These are phyloP conservation scores for Claviceps sorghi DNA, from an alignment of 2,329 filamentous ascomycete genomes.

Conservation along the genomic window DNA sequence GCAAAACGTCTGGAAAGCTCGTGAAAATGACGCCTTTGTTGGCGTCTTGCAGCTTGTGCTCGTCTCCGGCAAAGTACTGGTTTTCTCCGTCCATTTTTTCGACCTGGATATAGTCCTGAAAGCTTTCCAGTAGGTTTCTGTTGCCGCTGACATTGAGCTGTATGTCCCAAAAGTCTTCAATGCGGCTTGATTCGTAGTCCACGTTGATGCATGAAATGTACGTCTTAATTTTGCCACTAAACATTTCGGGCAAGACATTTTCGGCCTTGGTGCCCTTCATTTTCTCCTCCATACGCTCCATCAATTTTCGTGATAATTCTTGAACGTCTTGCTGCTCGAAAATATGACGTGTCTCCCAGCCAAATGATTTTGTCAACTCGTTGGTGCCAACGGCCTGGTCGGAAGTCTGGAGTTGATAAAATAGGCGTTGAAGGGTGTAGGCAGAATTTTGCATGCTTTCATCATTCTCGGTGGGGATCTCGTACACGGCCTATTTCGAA, in stretches of 20 bases:
- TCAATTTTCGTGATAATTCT: constrained; percentile 87
- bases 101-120: constrained; percentile 89
- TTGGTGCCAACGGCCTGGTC: constrained; percentile 72
- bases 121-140: constrained; percentile 84
- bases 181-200: constrained; percentile 85
- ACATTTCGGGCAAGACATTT: constrained; percentile 76
- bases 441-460: constrained; percentile 74
- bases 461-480: constrained; percentile 85
- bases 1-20: constrained; percentile 83
- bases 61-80: constrained; percentile 86
- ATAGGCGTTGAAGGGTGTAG: constrained; percentile 83
- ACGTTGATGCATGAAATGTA: constrained; percentile 99
- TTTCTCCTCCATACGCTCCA: constrained; percentile 91
- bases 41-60: constrained; percentile 86
- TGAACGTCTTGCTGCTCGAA: constrained; percentile 99
- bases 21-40: constrained; percentile 97
- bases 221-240: constrained; percentile 95
- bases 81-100: constrained; percentile 97
- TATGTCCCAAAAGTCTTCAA: constrained; percentile 98
- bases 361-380: constrained; percentile 90
- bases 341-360: constrained; percentile 94
- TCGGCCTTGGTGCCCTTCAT: constrained; percentile 96
- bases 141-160: constrained; percentile 94
- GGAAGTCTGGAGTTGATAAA: constrained; percentile 87
- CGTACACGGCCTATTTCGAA: constrained; percentile 65